Conservation (phyloP, 495 filamentous ascomycete species). For the Penicillium atrosanguineum region DNA sequence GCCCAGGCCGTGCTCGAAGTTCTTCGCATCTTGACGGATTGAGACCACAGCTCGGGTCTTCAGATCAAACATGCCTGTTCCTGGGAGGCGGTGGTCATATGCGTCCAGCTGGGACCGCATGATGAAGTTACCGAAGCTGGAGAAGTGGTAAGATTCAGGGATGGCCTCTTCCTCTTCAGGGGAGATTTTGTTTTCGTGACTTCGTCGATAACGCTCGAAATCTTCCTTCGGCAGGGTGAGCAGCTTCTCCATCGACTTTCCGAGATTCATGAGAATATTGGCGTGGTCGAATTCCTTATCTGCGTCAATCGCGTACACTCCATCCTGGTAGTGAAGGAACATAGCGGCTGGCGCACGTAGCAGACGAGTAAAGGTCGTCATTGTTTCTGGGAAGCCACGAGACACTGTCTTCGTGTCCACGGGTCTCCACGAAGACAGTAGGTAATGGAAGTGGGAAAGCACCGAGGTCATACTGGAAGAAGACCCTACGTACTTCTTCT, state of each 20-base stretch:
- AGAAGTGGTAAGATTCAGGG: slow-evolving; percentile 82
- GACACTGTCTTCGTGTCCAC: slow-evolving; percentile 67
- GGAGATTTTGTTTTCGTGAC: slow-evolving; percentile 58
- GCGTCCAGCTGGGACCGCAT: slow-evolving; percentile 97
- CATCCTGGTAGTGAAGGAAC: slow-evolving; percentile 82
- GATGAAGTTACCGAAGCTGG: slow-evolving; percentile 82
- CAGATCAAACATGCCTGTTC: slow-evolving; percentile 93
- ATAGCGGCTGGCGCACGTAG: slow-evolving; percentile 70
- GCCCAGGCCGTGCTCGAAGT: slow-evolving; percentile 71
- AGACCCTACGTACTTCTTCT: slow-evolving; percentile 89
- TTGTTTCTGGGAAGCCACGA: slow-evolving; percentile 56
- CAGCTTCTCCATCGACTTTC: slow-evolving; percentile 94
- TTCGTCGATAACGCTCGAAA: slow-evolving; percentile 78
- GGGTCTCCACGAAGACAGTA: slow-evolving; percentile 78
- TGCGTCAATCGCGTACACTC: slow-evolving; percentile 91
- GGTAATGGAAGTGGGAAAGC: slow-evolving; percentile 87
- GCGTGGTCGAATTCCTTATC: slow-evolving; percentile 89
- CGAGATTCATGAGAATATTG: slow-evolving; percentile 84
- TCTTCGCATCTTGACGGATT: slow-evolving; percentile 77
- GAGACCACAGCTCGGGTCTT: slow-evolving; percentile 91
- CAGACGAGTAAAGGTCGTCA: slow-evolving; percentile 66
- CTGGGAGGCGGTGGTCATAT: slow-evolving; percentile 79
- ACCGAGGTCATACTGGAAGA: slow-evolving; percentile 93
- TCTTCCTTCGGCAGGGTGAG: slow-evolving; percentile 78
- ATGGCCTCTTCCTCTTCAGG: slow-evolving; percentile 61